Percentiles rank a stretch among this genome's conserved stretches.
Evolutionary conservation across 352 stramenopile genomes (phyloP).

Genomic region (Phytophthora sojae): DNA sequence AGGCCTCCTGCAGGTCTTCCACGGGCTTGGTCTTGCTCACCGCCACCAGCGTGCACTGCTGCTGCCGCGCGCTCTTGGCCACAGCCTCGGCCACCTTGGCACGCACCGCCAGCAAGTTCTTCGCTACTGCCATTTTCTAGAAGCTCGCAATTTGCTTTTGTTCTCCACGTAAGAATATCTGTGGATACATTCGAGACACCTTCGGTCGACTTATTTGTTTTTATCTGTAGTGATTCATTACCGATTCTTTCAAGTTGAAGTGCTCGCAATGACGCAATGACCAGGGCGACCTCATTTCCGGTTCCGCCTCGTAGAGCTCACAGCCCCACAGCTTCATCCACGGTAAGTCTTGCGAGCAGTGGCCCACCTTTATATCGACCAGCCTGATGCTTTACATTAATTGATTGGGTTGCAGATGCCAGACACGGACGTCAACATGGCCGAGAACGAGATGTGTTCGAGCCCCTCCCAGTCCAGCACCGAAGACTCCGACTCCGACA

Average conservation of each 20-base stretch:
- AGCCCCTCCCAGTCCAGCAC: not conserved
- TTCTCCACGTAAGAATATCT: not conserved
- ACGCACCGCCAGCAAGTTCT: slow-evolving; percentile 71
- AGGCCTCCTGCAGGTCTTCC: slow-evolving; percentile 88
- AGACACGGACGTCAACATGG: not conserved
- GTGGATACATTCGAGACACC: not conserved
- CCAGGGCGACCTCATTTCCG: not conserved
- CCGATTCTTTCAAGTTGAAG: not conserved
- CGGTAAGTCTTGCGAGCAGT: not conserved
- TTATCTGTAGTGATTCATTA: no score
- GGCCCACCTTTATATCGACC: no score
- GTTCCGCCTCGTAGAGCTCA: not conserved
- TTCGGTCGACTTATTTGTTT: not conserved
- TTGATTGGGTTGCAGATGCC: not conserved
- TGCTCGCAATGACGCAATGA: no score
- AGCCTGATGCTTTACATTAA: not conserved
- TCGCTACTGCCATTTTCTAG: slow-evolving; percentile 49
- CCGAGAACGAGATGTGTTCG: not conserved
- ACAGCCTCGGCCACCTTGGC: slow-evolving; percentile 67
- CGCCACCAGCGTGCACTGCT: slow-evolving; percentile 89
- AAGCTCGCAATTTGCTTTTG: not conserved
- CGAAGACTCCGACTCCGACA: not conserved
- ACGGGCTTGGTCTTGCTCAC: slow-evolving; percentile 96
- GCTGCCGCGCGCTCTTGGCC: slow-evolving; percentile 55
- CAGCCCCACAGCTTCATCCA: not conserved